A percentile compares a stretch with the other conserved stretches of the same genome.
phyloP scores from a whole-genome alignment of 768 basidiomycete species.

The Zangia roseola region DNA sequence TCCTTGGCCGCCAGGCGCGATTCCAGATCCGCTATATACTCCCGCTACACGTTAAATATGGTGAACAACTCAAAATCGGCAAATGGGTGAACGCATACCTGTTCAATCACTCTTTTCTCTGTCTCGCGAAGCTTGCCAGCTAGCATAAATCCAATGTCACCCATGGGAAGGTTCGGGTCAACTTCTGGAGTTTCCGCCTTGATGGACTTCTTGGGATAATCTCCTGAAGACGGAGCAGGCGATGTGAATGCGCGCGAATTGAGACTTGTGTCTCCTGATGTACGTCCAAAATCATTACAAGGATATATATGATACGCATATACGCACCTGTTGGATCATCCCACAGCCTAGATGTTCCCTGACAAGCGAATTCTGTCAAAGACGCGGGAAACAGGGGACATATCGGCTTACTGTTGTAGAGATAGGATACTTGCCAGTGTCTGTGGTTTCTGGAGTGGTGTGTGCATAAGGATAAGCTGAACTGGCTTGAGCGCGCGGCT shows the following conservation, averaged over 20 bases:
- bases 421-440: slow-evolving; percentile 3
- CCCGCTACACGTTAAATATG: slow-evolving; percentile 13
- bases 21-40: slow-evolving; percentile 18
- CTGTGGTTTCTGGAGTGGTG: slow-evolving; percentile 1
- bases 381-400: neutral
- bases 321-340: slow-evolving; percentile 22
- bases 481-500: slow-evolving; percentile 8
- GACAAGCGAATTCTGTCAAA: neutral
- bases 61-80: neutral
- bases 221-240: slow-evolving; percentile 4
- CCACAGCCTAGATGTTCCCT: slow-evolving; percentile 13
- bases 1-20: slow-evolving; percentile 16
- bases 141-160: slow-evolving; percentile 1
- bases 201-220: slow-evolving; percentile 2
- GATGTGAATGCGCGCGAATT: slow-evolving; percentile 1
- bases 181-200: slow-evolving; percentile 9
- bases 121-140: neutral
- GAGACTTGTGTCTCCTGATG: slow-evolving; percentile 13
- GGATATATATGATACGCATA: slow-evolving; percentile 12
- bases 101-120: slow-evolving; percentile 7
- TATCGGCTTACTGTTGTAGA: slow-evolving; percentile 6
- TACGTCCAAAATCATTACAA: slow-evolving; percentile 3
- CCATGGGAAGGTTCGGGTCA: neutral
- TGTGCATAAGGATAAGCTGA: slow-evolving; percentile 7
- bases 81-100: slow-evolving; percentile 6